These are phyloP conservation scores for Candida corydali DNA, from an alignment of 805 yeast species.

Conservation along the genomic window DNA sequence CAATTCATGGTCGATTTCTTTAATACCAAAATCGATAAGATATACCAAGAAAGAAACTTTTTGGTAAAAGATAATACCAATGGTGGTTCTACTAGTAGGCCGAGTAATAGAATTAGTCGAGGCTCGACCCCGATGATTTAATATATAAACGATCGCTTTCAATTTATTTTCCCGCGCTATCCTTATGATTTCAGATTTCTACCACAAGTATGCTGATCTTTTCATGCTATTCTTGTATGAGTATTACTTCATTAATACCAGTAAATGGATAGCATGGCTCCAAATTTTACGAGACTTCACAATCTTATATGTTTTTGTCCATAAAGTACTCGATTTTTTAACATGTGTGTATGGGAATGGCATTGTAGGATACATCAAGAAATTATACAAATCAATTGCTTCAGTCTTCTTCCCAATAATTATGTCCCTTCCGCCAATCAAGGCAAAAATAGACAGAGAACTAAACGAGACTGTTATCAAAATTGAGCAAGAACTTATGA, in stretches of 20 bases:
- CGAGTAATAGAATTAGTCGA: conserved; percentile 34
- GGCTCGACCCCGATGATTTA: conserved; percentile 32
- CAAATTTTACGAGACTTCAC: conserved; percentile 17
- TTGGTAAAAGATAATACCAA: conserved; percentile 24
- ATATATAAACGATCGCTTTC: too few relatives aligned
- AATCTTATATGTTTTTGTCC: conserved; percentile 12
- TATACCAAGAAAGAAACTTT: conserved; percentile 30
- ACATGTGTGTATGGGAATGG: conserved; percentile 36
- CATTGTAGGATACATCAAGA: conserved; percentile 21
- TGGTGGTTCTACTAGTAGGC: conserved; percentile 26
- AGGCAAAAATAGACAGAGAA: conserved; percentile 56
- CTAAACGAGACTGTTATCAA: conserved; percentile 42
- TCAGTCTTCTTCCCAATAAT: conserved; percentile 25
- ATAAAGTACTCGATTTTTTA: conserved; percentile 8
- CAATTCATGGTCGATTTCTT: conserved; percentile 24
- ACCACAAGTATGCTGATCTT: neutral
- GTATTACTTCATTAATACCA: neutral
- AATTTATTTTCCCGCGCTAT: conserved; percentile 1
- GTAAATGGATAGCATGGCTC: conserved; percentile 1
- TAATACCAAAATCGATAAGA: conserved; percentile 28
- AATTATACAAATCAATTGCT: conserved; percentile 9
- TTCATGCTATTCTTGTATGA: neutral
- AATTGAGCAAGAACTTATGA: conserved; percentile 57
- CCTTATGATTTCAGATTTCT: too few relatives aligned
- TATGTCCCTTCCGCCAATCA: conserved; percentile 50